phyloP scores from a whole-genome alignment of 371 early-diverging fungal genomes.

The Entomophthora muscae region DNA sequence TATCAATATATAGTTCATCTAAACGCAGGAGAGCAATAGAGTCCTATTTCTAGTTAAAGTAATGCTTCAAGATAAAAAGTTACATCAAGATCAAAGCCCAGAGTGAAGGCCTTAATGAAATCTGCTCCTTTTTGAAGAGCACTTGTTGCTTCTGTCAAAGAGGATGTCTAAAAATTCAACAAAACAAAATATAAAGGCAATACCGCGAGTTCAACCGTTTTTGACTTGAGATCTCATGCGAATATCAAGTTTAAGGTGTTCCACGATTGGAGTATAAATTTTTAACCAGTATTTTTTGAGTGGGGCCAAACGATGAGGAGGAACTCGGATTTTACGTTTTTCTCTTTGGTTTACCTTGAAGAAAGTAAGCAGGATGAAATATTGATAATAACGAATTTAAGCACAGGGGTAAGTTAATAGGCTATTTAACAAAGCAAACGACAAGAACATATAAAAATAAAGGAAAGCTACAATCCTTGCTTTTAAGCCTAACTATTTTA shows the following conservation, averaged over 20 bases:
- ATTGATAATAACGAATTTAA: too few relatives aligned
- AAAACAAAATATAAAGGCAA: not conserved
- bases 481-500: not conserved
- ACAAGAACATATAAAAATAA: not conserved
- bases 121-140: slow-evolving; percentile 89
- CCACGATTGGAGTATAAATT: slow-evolving; percentile 97
- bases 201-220: slow-evolving; percentile 80
- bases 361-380: too few relatives aligned
- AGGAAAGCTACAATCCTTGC: not conserved
- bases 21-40: slow-evolving; percentile 85
- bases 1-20: slow-evolving; percentile 90
- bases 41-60: too few relatives aligned
- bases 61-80: slow-evolving; percentile 10
- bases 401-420: too few relatives aligned
- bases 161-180: slow-evolving; percentile 34
- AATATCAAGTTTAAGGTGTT: slow-evolving; percentile 91
- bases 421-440: too few relatives aligned
- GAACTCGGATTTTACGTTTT: slow-evolving; percentile 73
- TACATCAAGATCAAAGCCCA: slow-evolving; percentile 80
- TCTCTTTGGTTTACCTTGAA: slow-evolving; percentile 12
- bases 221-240: slow-evolving; percentile 85
- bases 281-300: slow-evolving; percentile 94
- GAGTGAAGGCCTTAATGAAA: slow-evolving; percentile 82
- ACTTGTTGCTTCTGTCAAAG: slow-evolving; percentile 66
- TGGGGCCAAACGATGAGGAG: slow-evolving; percentile 79